Evolutionary conservation across 176 grass and related monocot genomes (phyloP).

Genomic region (Aegilops umbellulata): DNA sequence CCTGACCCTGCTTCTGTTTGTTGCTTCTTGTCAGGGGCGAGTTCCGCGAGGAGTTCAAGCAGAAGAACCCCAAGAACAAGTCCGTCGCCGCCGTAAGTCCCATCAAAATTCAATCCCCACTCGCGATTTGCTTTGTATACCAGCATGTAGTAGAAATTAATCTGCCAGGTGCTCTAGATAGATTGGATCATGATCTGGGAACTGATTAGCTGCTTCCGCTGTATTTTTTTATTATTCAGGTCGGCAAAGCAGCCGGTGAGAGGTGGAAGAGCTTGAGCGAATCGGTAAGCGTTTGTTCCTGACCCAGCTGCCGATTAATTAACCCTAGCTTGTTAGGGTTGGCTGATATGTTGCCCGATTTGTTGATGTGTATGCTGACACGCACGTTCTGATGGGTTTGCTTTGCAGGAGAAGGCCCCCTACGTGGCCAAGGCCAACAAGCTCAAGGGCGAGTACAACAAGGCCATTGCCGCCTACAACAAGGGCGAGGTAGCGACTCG

Average conservation of each 20-base stretch:
- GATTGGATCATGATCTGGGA: neutral
- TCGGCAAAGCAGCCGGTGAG: slow-evolving; percentile 85
- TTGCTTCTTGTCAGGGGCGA: slow-evolving; percentile 47
- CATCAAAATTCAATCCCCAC: neutral
- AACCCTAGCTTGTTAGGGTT: neutral
- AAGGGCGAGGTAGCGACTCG: slow-evolving; percentile 42
- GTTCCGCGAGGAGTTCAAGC: slow-evolving; percentile 88
- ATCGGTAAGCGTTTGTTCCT: slow-evolving; percentile 3
- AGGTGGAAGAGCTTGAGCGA: slow-evolving; percentile 94
- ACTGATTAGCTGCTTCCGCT: neutral
- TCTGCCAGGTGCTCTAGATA: neutral
- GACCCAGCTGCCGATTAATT: neutral
- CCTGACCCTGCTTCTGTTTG: neutral
- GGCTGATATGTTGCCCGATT: neutral
- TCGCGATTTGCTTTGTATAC: neutral
- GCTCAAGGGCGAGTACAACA: slow-evolving; percentile 68
- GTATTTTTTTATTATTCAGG: slow-evolving; percentile 8
- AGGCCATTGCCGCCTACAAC: slow-evolving; percentile 74
- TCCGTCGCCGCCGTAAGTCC: slow-evolving; percentile 70
- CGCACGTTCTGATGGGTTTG: neutral
- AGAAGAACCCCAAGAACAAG: slow-evolving; percentile 96
- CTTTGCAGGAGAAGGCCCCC: slow-evolving; percentile 76
- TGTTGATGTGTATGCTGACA: neutral
- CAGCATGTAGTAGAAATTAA: neutral
- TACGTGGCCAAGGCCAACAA: slow-evolving; percentile 72